phyloP scores from a whole-genome alignment of 164 flowering plant species.

The Tinospora cordifolia region DNA sequence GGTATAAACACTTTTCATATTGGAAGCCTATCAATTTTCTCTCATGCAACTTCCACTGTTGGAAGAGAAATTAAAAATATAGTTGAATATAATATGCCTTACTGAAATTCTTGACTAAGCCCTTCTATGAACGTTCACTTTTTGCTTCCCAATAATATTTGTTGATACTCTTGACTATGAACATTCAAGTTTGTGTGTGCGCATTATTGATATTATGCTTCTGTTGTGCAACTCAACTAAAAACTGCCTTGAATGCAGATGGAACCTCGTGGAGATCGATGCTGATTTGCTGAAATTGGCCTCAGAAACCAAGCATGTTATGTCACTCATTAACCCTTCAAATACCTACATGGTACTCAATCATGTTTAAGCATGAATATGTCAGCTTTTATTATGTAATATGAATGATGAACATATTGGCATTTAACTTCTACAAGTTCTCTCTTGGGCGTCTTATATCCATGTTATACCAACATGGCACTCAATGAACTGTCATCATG shows the following conservation, averaged over 20 bases:
- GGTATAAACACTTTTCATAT: not conserved
- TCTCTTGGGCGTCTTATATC: not conserved
- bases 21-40: no score
- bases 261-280: conserved; percentile 97
- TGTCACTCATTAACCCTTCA: conserved; percentile 83
- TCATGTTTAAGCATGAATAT: not conserved
- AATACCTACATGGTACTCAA: conserved; percentile 85
- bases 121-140: no score
- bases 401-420: not conserved
- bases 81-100: no score
- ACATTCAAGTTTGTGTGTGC: not conserved
- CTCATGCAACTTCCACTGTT: no score
- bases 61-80: no score
- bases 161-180: not conserved
- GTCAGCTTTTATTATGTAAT: not conserved
- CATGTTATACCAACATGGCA: no score
- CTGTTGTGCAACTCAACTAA: not conserved
- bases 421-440: not conserved
- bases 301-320: conserved; percentile 68
- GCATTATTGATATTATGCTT: not conserved
- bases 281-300: conserved; percentile 62
- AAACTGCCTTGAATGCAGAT: conserved; percentile 38
- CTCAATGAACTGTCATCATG: no score
- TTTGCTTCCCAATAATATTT: not conserved
- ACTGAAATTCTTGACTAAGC: no score